Percentiles rank a stretch among this genome's conserved stretches.
These are phyloP conservation scores for Pleurotus cornucopiae DNA, from an alignment of 768 basidiomycete genomes.

Conservation along the genomic window DNA sequence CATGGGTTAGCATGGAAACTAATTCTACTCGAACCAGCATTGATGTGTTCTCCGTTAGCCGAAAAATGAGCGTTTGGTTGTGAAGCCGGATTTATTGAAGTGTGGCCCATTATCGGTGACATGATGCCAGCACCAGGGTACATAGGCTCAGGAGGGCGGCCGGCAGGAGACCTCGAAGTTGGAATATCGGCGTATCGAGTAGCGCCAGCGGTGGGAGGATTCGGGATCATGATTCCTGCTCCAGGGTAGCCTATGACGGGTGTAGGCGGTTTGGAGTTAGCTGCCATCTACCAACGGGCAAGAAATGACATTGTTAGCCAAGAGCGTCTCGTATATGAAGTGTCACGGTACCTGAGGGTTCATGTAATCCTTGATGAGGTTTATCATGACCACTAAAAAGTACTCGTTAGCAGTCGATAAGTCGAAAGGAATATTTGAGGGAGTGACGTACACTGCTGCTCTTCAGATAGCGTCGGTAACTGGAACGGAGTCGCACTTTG, in stretches of 20 bases:
- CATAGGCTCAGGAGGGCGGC: conserved; percentile 3
- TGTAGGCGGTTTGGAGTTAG: neutral
- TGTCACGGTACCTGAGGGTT: neutral
- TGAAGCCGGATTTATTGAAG: neutral
- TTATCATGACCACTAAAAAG: neutral
- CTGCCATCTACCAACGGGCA: neutral
- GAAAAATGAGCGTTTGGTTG: neutral
- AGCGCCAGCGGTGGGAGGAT: neutral
- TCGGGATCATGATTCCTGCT: neutral
- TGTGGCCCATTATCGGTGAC: conserved; percentile 11
- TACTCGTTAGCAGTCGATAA: too few species aligned
- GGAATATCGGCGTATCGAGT: neutral
- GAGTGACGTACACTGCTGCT: neutral
- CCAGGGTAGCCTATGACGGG: neutral
- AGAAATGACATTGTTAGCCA: neutral
- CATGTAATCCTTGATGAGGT: conserved; percentile 4
- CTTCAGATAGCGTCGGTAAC: conserved; percentile 1
- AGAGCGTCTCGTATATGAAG: neutral
- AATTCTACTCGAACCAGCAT: neutral
- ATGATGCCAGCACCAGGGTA: conserved; percentile 17
- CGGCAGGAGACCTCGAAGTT: neutral
- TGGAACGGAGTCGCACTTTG: conserved; percentile 6
- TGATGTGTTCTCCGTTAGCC: neutral
- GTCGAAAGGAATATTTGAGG: neutral
- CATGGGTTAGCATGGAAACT: conserved; percentile 7